Conservation (phyloP, 164 flowering plant genomes). For the Tinospora cordifolia region DNA sequence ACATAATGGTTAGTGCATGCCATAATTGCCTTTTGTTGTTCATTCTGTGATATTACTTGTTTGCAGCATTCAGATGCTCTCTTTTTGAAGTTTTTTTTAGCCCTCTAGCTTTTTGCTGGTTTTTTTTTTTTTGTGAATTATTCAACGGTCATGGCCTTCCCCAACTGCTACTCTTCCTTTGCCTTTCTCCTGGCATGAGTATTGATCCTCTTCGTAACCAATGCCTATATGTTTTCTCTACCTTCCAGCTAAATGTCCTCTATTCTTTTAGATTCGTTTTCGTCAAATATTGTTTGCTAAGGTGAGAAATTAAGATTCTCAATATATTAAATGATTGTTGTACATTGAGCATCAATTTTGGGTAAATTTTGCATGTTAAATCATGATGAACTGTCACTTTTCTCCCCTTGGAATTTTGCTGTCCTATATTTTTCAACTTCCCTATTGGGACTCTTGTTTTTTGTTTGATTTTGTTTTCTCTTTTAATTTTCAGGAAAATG, state of each 20-base stretch:
- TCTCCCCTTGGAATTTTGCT: background rate
- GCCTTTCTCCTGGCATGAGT: background rate
- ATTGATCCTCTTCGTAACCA: background rate
- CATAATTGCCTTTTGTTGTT: background rate
- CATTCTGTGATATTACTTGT: background rate
- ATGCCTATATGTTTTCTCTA: background rate
- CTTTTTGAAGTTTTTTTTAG: background rate
- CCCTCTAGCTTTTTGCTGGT: background rate
- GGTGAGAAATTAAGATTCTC: background rate
- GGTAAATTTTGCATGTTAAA: too few relatives aligned
- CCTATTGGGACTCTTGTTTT: background rate
- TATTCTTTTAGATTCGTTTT: background rate
- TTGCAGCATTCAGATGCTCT: background rate
- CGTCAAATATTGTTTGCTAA: background rate
- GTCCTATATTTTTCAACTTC: too few relatives aligned
- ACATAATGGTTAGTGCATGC: constrained; percentile 59
- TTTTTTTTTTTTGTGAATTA: background rate
- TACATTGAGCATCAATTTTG: background rate
- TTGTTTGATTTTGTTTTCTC: background rate
- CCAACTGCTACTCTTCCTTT: background rate
- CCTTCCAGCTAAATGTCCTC: background rate
- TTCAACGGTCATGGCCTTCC: background rate
- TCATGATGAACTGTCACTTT: background rate
- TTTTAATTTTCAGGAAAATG: constrained; percentile 63
- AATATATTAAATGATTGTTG: background rate